Conservation (phyloP, 179 eudicot genomes). For the Spergularia azorica region DNA sequence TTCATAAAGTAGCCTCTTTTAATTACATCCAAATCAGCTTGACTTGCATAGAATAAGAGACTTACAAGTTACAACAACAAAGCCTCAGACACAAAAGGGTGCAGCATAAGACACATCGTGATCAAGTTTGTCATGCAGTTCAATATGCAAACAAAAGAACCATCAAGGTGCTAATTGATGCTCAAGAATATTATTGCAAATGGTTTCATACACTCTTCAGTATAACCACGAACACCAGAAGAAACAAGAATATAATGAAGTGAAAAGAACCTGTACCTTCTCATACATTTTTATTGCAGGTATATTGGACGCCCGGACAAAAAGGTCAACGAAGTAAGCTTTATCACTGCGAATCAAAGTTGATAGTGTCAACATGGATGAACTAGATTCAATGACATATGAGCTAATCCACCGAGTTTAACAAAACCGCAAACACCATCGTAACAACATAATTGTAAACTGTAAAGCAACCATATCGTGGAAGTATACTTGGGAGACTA, state of each 20-base stretch:
- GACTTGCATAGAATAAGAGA: background rate
- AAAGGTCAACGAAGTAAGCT: conserved; percentile 92
- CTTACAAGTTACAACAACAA: background rate
- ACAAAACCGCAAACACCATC: background rate
- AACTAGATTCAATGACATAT: background rate
- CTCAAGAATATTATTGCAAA: background rate
- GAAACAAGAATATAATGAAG: conserved; percentile 1
- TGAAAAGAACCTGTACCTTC: conserved; percentile 56
- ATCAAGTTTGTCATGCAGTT: background rate
- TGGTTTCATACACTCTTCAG: background rate
- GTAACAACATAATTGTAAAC: background rate
- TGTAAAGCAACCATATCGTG: too few relatives aligned
- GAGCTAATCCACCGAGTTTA: background rate
- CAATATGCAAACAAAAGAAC: background rate
- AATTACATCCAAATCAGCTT: background rate
- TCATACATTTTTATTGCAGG: conserved; percentile 99
- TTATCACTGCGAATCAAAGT: conserved; percentile 63
- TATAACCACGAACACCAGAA: background rate
- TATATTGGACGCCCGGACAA: conserved; percentile 94
- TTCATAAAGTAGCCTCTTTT: too few relatives aligned
- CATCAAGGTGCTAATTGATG: background rate
- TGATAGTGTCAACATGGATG: conserved; percentile 12
- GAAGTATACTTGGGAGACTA: too few relatives aligned
- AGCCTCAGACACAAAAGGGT: background rate
- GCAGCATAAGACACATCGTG: background rate